A percentile compares a stretch with the other conserved stretches of the same genome.
phyloP scores from a whole-genome alignment of 345 rosid species.

The Ceriops decandra region DNA sequence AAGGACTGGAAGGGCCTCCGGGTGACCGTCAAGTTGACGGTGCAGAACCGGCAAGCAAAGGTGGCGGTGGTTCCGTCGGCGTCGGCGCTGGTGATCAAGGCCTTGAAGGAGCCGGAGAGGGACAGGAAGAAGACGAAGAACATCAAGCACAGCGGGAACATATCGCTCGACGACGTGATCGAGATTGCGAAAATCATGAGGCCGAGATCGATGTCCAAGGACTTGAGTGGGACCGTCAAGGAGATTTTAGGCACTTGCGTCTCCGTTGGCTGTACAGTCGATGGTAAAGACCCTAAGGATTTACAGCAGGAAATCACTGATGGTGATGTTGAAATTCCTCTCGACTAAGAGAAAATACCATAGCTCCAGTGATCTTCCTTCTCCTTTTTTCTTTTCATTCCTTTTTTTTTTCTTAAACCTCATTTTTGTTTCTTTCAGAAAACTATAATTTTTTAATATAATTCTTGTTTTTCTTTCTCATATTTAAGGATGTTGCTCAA shows the following conservation, averaged over 20 bases:
- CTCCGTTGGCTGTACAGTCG: slow-evolving; percentile 34
- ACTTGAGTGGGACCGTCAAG: slow-evolving; percentile 40
- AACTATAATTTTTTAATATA: too few relatives aligned
- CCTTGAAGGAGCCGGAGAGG: slow-evolving; percentile 9
- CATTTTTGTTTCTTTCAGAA: background rate
- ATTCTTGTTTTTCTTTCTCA: too few relatives aligned
- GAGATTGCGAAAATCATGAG: slow-evolving; percentile 1
- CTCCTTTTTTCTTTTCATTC: too few relatives aligned
- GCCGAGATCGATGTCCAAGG: slow-evolving; percentile 22
- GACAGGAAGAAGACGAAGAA: slow-evolving; percentile 14
- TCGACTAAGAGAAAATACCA: background rate
- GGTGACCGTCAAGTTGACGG: slow-evolving; percentile 9
- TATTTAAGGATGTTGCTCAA: too few relatives aligned
- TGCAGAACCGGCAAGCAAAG: slow-evolving; percentile 2
- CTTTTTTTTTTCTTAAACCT: too few relatives aligned
- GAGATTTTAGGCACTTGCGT: slow-evolving; percentile 41
- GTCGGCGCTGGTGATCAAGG: background rate
- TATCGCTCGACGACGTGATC: background rate
- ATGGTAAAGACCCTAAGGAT: slow-evolving; percentile 4
- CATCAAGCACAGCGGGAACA: slow-evolving; percentile 7
- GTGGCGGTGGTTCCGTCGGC: background rate
- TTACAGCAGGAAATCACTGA: slow-evolving; percentile 5
- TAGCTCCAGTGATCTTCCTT: too few relatives aligned
- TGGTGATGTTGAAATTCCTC: slow-evolving; percentile 5
- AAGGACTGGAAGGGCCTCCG: slow-evolving; percentile 12